Base-by-base conservation (phyloP, 1,139 yeast genomes). In the Kurtzmaniella quercitrusa region DNA sequence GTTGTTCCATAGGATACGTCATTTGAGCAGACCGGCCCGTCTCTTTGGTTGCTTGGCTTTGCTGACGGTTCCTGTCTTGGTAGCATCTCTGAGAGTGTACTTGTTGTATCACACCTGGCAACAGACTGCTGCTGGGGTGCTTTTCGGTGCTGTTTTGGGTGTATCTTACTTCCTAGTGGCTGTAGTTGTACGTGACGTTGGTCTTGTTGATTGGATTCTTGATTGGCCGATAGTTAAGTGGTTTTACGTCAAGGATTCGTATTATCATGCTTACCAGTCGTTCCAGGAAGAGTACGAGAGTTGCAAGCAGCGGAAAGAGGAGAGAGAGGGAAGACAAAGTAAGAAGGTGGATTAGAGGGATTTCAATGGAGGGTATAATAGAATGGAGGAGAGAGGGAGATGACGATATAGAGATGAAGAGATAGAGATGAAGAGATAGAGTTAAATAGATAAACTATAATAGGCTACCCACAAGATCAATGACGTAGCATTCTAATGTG, bases 51-150 rank as follows among this genome's bases (percentile, higher is more conserved):
- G 58, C 23, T 31, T 47, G 3, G 45, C 57, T 11, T 54, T 73
- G 45, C 42, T 54, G 3, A 24, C 53, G 4, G 44, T 74, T 10
- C 66, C 83, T 8, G 43, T 62, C 1, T 56, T 75, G 3, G 96
- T 90, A 15, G 81, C 85, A 18, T 76, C 70, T 47, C 87, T 96
- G 4, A 70, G 98, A 44, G 85, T 87, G 16, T 85, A 89, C 61
- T 68, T 93, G 46, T 71, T 76, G 48, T 93, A 93, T 60, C 98
- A 93, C 61, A 77, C 88, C 19, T 48, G 67, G 24, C 69, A 68
- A 37, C 98, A 93, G 60, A 95, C 91, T 1, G 44, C 75, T 11
- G 86, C 85, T 10, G 98, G 98, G 0, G 67, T 77, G 3, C 55
- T 75, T 18, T 60, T 85, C 12, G 98, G 98, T 0, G 54, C 68